Percentiles rank a stretch among this genome's conserved stretches.
phyloP scores from a whole-genome alignment of 2,329 filamentous ascomycete genomes.

The Nothophaeocryptopus gaeumannii region DNA sequence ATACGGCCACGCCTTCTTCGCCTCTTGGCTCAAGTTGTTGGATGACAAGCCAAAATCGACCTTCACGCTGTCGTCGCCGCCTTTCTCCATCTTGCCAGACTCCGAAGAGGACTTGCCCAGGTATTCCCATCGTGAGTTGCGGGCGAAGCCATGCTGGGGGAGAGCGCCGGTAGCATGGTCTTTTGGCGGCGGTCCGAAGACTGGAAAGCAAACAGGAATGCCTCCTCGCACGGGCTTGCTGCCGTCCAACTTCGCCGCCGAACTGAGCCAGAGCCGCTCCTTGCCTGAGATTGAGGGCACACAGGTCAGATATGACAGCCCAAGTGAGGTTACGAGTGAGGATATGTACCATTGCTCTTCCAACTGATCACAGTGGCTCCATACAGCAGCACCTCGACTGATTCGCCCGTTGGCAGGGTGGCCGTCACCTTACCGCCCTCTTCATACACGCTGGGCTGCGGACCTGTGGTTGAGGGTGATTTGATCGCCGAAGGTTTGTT shows the following conservation, averaged over 20 bases:
- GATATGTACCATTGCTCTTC: conserved; percentile 63
- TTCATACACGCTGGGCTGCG: conserved; percentile 74
- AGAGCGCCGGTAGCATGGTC: conserved; percentile 75
- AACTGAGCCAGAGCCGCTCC: conserved; percentile 34
- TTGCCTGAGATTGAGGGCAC: conserved; percentile 44
- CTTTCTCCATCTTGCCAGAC: conserved; percentile 41
- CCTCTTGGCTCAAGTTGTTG: conserved; percentile 65
- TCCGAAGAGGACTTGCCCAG: conserved; percentile 81
- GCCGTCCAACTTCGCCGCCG: conserved; percentile 71
- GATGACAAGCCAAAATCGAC: conserved; percentile 90
- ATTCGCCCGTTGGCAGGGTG: conserved; percentile 79
- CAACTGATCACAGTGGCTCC: conserved; percentile 92
- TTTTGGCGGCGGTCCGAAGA: conserved; percentile 75
- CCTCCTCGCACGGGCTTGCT: conserved; percentile 87
- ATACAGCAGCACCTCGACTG: conserved; percentile 79
- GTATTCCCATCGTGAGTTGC: conserved; percentile 88
- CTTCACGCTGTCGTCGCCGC: conserved; percentile 70
- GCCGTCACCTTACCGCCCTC: conserved; percentile 73
- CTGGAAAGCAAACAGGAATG: conserved; percentile 89
- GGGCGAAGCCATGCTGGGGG: conserved; percentile 92
- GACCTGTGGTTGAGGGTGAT: conserved; percentile 56
- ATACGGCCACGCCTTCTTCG: conserved; percentile 74
- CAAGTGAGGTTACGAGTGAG: no score
- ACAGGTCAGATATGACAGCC: no score
- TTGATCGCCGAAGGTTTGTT: conserved; percentile 78